A percentile compares a stretch with the other conserved stretches of the same genome.
phyloP scores from a whole-genome alignment of 768 basidiomycete genomes.

The Phaeotremella fagi region DNA sequence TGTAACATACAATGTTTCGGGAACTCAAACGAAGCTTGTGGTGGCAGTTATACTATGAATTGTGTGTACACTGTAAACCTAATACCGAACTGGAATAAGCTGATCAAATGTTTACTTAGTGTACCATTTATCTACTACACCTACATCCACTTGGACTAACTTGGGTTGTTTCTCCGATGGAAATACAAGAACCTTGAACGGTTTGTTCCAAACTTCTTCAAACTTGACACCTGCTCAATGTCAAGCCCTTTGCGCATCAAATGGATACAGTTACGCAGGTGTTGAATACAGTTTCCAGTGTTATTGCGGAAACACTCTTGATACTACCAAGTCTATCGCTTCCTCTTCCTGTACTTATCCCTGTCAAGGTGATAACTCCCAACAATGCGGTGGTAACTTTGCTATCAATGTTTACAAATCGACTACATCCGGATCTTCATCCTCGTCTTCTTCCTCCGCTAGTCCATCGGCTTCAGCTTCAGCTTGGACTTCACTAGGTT shows the following conservation, averaged over 20 bases:
- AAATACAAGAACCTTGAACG: background rate
- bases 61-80: slow-evolving; percentile 7
- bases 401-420: background rate
- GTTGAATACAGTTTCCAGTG: background rate
- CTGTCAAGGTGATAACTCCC: background rate
- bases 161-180: background rate
- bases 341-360: slow-evolving; percentile 1
- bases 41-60: slow-evolving; percentile 9
- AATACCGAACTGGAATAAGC: too few species aligned
- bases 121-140: too few species aligned
- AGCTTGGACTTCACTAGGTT: slow-evolving; percentile 4
- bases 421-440: background rate
- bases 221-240: slow-evolving; percentile 27
- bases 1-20: slow-evolving; percentile 14
- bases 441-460: background rate
- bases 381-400: slow-evolving; percentile 8
- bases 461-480: background rate
- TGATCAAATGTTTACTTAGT: too few species aligned
- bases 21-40: slow-evolving; percentile 14
- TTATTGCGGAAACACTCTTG: slow-evolving; percentile 4
- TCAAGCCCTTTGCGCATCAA: slow-evolving; percentile 33
- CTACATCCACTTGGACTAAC: background rate
- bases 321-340: background rate
- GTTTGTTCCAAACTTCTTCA: background rate
- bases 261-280: slow-evolving; percentile 25